Evolutionary conservation across 495 filamentous ascomycete species (phyloP).

Genomic region (Aspergillus nidulans): DNA sequence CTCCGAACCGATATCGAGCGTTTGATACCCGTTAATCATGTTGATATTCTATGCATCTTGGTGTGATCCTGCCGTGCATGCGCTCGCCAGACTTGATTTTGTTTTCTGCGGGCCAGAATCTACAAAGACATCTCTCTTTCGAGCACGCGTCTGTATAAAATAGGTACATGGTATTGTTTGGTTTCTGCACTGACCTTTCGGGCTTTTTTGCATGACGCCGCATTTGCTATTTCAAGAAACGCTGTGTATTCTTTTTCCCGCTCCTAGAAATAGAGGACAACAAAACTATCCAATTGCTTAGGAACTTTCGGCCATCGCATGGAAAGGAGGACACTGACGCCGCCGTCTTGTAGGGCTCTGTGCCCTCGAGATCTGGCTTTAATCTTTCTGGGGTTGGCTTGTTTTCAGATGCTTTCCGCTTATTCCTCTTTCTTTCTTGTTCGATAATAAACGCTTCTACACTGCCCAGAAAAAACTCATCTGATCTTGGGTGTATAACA

Average conservation of each 20-base stretch:
- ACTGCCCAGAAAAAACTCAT: no score
- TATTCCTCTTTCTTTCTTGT: no score
- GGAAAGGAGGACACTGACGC: background rate
- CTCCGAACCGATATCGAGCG: slow-evolving; percentile 6
- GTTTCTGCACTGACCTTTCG: background rate
- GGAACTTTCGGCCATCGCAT: background rate
- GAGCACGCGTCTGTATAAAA: slow-evolving; percentile 9
- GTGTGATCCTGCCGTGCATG: background rate
- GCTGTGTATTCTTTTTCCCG: background rate
- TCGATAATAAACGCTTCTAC: no score
- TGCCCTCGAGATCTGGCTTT: no score
- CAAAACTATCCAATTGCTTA: slow-evolving; percentile 1
- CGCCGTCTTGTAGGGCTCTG: no score
- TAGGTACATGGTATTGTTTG: background rate
- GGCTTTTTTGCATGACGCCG: background rate
- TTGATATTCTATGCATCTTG: slow-evolving; percentile 11
- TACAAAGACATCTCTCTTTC: slow-evolving; percentile 3
- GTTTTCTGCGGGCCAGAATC: slow-evolving; percentile 5
- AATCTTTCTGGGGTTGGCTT: no score
- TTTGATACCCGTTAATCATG: slow-evolving; percentile 22
- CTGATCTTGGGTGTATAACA: no score
- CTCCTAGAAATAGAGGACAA: slow-evolving; percentile 7
- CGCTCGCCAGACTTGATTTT: slow-evolving; percentile 8
- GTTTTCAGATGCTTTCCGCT: no score
- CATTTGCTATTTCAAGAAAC: background rate